These are phyloP conservation scores for Fomes fomentarius DNA, from an alignment of 1,284 basidiomycete species.

Conservation along the genomic window DNA sequence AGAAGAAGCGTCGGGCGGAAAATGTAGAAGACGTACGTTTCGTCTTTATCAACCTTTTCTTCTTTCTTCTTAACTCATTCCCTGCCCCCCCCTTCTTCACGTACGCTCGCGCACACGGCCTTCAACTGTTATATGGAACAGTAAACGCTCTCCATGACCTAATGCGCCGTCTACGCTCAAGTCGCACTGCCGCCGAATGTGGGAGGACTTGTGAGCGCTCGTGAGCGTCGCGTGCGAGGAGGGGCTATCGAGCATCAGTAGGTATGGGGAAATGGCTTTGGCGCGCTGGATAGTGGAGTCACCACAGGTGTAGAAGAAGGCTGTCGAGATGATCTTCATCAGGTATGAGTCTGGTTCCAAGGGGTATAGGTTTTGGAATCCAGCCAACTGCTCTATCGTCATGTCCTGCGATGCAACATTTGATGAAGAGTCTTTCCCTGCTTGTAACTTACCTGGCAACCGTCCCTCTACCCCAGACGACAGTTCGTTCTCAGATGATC, in stretches of 20 bases:
- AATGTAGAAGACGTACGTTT: slow-evolving; percentile 81
- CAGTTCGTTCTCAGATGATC: too few relatives aligned
- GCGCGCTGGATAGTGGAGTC: slow-evolving; percentile 40
- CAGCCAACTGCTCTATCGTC: too few relatives aligned
- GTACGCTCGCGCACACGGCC: background rate
- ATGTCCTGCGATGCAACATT: too few relatives aligned
- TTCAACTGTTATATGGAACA: too few relatives aligned
- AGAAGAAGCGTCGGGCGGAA: slow-evolving; percentile 71
- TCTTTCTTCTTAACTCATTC: too few relatives aligned
- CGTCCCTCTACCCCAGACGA: too few relatives aligned
- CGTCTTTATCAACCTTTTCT: too few relatives aligned
- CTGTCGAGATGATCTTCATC: too few relatives aligned
- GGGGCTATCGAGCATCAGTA: slow-evolving; percentile 55
- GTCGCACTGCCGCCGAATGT: slow-evolving; percentile 86
- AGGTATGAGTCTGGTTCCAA: too few relatives aligned
- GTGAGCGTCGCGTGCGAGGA: slow-evolving; percentile 87
- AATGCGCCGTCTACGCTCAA: slow-evolving; percentile 88
- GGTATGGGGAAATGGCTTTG: slow-evolving; percentile 65
- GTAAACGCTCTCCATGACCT: slow-evolving; percentile 71
- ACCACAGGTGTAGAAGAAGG: slow-evolving; percentile 29
- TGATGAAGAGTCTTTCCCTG: too few relatives aligned
- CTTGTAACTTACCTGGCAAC: too few relatives aligned
- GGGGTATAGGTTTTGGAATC: too few relatives aligned
- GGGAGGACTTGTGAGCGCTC: slow-evolving; percentile 95
- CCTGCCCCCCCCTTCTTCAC: background rate